These are phyloP conservation scores for Populus nigra DNA, from an alignment of 345 rosid genomes.

Conservation along the genomic window DNA sequence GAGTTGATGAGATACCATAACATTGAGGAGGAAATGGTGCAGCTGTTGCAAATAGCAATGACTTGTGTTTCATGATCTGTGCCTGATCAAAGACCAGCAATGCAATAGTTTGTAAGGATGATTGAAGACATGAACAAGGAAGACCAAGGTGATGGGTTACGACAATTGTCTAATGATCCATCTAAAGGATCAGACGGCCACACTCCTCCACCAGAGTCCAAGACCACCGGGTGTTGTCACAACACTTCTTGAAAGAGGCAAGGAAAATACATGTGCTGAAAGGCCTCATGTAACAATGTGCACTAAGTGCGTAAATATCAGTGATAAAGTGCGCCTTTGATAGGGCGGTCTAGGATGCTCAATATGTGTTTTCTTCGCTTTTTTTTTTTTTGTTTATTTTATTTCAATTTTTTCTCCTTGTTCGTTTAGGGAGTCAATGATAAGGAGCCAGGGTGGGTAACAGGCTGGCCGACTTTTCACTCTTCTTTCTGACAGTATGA, in stretches of 20 bases:
- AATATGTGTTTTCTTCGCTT: slow-evolving; percentile 5
- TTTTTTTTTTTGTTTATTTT: not conserved
- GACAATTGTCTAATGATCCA: slow-evolving; percentile 95
- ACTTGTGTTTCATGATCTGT: slow-evolving; percentile 67
- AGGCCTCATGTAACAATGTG: slow-evolving; percentile 10
- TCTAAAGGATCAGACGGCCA: slow-evolving; percentile 90
- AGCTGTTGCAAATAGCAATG: slow-evolving; percentile 92
- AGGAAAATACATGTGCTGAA: not conserved
- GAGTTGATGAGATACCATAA: slow-evolving; percentile 88
- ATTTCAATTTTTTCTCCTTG: slow-evolving; percentile 2
- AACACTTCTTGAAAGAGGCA: not conserved
- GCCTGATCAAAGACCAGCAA: slow-evolving; percentile 86
- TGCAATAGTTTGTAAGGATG: slow-evolving; percentile 84
- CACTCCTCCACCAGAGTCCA: slow-evolving; percentile 70
- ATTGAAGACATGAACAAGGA: slow-evolving; percentile 83
- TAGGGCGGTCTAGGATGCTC: slow-evolving; percentile 4
- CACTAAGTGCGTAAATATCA: slow-evolving; percentile 30
- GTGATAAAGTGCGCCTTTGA: slow-evolving; percentile 27
- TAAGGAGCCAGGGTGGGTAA: slow-evolving; percentile 15
- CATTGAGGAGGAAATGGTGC: slow-evolving; percentile 99
- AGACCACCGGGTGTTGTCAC: slow-evolving; percentile 61
- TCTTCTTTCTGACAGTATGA: slow-evolving; percentile 3
- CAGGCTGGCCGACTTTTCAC: slow-evolving; percentile 35
- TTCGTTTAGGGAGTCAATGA: slow-evolving; percentile 9
- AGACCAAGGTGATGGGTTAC: slow-evolving; percentile 71